Evolutionary conservation across 176 grass and related monocot genomes (phyloP).

Genomic region (sorghum (Sorghum bicolor)): Sorghum_bicolor_NCBIv3 NC_012879.2:57840001-57840500

Average conservation of each 20-base stretch:
- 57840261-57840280: background rate
- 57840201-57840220: background rate
- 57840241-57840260: no score
- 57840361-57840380: background rate
- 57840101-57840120: background rate
- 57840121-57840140: background rate
- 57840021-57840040: background rate
- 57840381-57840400: background rate
- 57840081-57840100: background rate
- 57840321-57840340: background rate
- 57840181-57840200: background rate
- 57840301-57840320: background rate
- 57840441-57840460: background rate
- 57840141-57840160: background rate
- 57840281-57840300: background rate
- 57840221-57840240: background rate
- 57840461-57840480: background rate
- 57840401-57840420: no score
- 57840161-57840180: background rate
- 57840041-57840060: background rate
- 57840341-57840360: background rate
- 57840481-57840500: background rate
- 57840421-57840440: background rate
- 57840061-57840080: no score
- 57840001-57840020: slow-evolving; percentile 21